phyloP scores from a whole-genome alignment of 2,329 filamentous ascomycete species.

The Epichloe typhina region DNA sequence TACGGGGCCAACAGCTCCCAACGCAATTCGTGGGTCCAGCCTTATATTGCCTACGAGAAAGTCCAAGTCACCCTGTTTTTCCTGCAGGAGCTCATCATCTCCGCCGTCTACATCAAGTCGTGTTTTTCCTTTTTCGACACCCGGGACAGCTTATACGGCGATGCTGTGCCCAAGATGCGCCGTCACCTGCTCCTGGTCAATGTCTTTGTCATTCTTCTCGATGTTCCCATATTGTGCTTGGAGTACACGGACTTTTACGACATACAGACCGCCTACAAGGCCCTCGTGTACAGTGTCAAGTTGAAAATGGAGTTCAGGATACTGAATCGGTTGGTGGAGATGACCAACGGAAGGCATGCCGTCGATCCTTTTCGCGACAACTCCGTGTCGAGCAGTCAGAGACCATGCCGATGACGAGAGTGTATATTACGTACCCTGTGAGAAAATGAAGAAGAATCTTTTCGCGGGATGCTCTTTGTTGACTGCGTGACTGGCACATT shows the following conservation, averaged over 20 bases:
- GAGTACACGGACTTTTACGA: constrained; percentile 16
- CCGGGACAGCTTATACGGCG: constrained; percentile 15
- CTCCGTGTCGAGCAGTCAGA: not conserved
- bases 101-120: constrained; percentile 37
- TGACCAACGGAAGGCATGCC: constrained; percentile 6
- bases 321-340: constrained; percentile 18
- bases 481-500: too few species aligned
- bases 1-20: constrained; percentile 31
- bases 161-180: constrained; percentile 11
- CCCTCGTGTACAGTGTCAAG: constrained; percentile 19
- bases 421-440: too few species aligned
- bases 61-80: constrained; percentile 41
- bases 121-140: constrained; percentile 32
- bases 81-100: constrained; percentile 39
- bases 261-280: constrained; percentile 19
- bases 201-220: constrained; percentile 26
- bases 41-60: constrained; percentile 33
- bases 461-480: too few species aligned
- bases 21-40: constrained; percentile 5
- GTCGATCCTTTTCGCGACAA: not conserved
- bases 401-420: not conserved
- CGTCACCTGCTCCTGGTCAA: constrained; percentile 29
- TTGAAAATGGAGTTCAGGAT: constrained; percentile 21
- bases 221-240: constrained; percentile 20
- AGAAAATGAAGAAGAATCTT: too few species aligned